Evolutionary conservation across 2,329 filamentous ascomycete genomes (phyloP), one percentile per base, ranked within the genome.

Genomic region (Fusarium decemcellulare): DNA sequence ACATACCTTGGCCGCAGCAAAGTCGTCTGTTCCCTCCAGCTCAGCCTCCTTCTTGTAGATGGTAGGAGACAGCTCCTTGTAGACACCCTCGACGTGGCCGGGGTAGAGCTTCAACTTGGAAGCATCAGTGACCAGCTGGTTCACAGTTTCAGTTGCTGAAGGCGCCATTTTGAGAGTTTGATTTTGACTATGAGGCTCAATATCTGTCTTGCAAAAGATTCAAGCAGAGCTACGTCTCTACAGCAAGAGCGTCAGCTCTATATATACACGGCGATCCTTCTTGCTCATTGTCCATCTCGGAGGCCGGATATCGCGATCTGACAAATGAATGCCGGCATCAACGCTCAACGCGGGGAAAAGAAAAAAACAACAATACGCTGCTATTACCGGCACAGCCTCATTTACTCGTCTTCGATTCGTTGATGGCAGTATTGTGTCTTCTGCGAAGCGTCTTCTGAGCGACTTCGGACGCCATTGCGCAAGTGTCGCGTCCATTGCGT

Each of bases 61-160:
- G 1, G 64, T 58, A 6, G 73, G 72, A 1, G 72, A 36, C 3
- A 75, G 16, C 37, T 75, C 73, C 54, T 75, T 75, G 63, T 75
- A 75, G 6, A 55, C 73, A 7, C 69, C 68, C 32, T 73, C 73
- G 14, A 75, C 69, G 2, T 69, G 65, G 8, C 73, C 73, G 9
- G 73, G 61, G 61, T 75, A 75, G n/a, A 75, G 70, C 71, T 72
- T 75, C 29, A 73, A 34, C 62, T 73, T 74, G 56, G 73, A 56
- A 1, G 67, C 39, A 12, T 72, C 65, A 39, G 9, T 54, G 44
- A 60, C n/a, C 50, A 67, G 39, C 40, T 39, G 56, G 29, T 57
- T 32, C 44, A 63, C 56, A 10, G 69, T 73, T 40, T 73, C 65
- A 3, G 72, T 70, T 63, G 72, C 73, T 58, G 73, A 73, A 15